Evolutionary conservation across 768 basidiomycete species (phyloP), one percentile per base, ranked within the genome.

Genomic region (Clitopilus passeckerianus): DNA sequence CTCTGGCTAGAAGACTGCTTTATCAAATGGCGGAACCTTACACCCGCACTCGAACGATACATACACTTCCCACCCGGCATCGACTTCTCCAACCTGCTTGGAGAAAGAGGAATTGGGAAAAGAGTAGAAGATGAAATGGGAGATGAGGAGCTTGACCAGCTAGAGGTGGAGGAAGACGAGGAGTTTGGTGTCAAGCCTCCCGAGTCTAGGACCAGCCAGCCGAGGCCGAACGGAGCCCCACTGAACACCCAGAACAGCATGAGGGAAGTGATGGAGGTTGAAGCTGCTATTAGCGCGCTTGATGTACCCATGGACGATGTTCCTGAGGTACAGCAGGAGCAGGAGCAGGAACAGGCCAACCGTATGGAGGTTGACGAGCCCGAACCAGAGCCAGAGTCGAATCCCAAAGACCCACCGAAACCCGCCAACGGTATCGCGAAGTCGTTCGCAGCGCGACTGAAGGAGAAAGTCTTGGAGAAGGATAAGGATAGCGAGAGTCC

Each of bases 1-100:
- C 80, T 81, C 0, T 97, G 93, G 93, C 78, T 97, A 2, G 95
- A 97, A 67, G 92, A 95, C 61, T 95, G 92, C 68, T 90, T 95
- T 67, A 72, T 85, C 20, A 79, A 85, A 56, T 97, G 95, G 94
- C 80, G 81, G 53, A 78, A 80, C 34, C 75, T 91, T 59, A 86
- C 87, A 0, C 80, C 83, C 12, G 86, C 81, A 0, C 71, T 78
- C 16, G 83, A 85, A 54, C 87, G 86, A 58, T 93, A 93, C 71
- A 83, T 86, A 60, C 66, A 77, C 24, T 93, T 89, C 62, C 86
- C 90, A 0, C 76, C 79, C 0, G 86, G 86, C 10, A 71, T 90
- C 44, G 86, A 93, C 67, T 91, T 89, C 67, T 77, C 76, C 35
- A 64, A 64, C 23, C 59, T 76, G 35, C 67, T 84, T 0, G 81